Conservation (phyloP, 2,329 filamentous ascomycete species). For the Ciborinia camelliae region DNA sequence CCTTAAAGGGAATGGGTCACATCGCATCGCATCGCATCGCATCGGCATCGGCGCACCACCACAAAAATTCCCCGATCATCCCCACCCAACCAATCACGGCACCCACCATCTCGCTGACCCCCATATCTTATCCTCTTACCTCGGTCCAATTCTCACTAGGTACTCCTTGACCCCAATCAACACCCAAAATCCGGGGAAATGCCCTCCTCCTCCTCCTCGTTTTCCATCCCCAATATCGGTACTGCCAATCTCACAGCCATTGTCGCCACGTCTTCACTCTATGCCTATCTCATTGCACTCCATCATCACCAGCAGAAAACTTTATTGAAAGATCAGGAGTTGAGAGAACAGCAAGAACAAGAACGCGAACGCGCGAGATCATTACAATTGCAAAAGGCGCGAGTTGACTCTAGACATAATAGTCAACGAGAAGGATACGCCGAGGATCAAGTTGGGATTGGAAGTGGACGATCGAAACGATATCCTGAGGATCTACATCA, state of each 20-base stretch:
- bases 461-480: not conserved
- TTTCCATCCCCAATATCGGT: conserved; percentile 9
- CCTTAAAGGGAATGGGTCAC: too few relatives aligned
- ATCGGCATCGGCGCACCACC: too few relatives aligned
- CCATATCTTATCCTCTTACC: conserved; percentile 5
- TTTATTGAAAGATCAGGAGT: not conserved
- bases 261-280: conserved; percentile 8
- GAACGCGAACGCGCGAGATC: not conserved
- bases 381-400: not conserved
- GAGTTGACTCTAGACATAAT: not conserved
- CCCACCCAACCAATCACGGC: conserved; percentile 15
- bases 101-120: conserved; percentile 11
- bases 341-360: not conserved
- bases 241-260: conserved; percentile 13
- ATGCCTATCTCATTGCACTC: not conserved
- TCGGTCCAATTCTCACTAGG: conserved; percentile 7
- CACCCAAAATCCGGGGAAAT: not conserved
- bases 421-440: not conserved
- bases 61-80: not conserved
- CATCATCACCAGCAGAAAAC: conserved; percentile 8
- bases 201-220: not conserved
- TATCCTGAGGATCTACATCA: not conserved
- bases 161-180: not conserved
- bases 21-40: too few relatives aligned
- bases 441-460: not conserved